These are phyloP conservation scores for cucumber (Cucumis sativus) DNA, from an alignment of 306 rosid species.

Conservation along the genomic window Cucumber_9930_V3 NC_026657.2:6570001-6570500, in stretches of 20 bases:
- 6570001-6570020: neutral
- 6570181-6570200: neutral
- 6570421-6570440: no score
- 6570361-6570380: neutral
- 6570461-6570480: no score
- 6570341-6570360: neutral
- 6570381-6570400: neutral
- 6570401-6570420: neutral
- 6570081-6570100: no score
- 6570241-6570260: neutral
- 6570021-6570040: neutral
- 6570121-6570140: no score
- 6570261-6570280: neutral
- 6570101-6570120: no score
- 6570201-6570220: neutral
- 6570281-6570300: neutral
- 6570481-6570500: no score
- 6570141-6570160: neutral
- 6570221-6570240: neutral
- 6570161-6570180: neutral
- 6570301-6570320: neutral
- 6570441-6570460: no score
- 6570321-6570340: neutral
- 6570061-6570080: no score
- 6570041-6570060: neutral